phyloP scores from a whole-genome alignment of 179 eudicot species.

The Silene noctiflora region DNA sequence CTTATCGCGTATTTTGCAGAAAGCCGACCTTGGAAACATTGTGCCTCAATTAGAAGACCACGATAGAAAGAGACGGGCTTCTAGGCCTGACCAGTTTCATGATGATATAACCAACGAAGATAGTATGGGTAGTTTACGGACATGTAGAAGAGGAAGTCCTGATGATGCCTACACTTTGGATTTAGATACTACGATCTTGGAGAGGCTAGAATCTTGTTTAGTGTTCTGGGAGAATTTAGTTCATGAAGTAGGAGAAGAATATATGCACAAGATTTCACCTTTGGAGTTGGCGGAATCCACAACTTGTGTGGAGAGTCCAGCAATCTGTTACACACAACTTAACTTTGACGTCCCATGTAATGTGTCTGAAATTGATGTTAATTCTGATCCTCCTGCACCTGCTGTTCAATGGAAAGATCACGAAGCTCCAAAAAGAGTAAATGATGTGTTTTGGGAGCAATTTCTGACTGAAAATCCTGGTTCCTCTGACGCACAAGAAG shows the following conservation, averaged over 20 bases:
- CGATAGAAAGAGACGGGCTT: slow-evolving; percentile 66
- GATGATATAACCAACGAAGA: slow-evolving; percentile 43
- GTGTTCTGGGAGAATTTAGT: slow-evolving; percentile 58
- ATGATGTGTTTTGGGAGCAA: slow-evolving; percentile 80
- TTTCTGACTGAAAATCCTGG: slow-evolving; percentile 83
- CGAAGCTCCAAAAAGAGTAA: slow-evolving; percentile 47
- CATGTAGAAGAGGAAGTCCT: slow-evolving; percentile 36
- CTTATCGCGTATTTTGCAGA: slow-evolving; percentile 42
- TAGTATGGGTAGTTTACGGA: slow-evolving; percentile 19
- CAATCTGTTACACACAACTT: slow-evolving; percentile 54
- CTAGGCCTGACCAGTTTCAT: slow-evolving; percentile 32
- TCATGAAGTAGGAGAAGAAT: slow-evolving; percentile 35
- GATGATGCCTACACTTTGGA: slow-evolving; percentile 30
- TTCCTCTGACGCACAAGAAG: slow-evolving; percentile 49
- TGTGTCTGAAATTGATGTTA: slow-evolving; percentile 54
- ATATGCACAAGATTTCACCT: slow-evolving; percentile 30
- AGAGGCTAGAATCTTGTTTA: slow-evolving; percentile 53
- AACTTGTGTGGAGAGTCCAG: slow-evolving; percentile 48
- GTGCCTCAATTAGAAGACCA: slow-evolving; percentile 43
- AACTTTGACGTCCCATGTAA: slow-evolving; percentile 26
- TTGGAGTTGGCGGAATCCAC: slow-evolving; percentile 45
- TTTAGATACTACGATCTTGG: slow-evolving; percentile 43
- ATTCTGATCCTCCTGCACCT: slow-evolving; percentile 52
- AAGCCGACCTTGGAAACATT: slow-evolving; percentile 41
- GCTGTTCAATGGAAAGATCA: slow-evolving; percentile 33